Base-by-base conservation (phyloP, 2,329 filamentous ascomycete species). In the Rachicladosporium sp. region DNA sequence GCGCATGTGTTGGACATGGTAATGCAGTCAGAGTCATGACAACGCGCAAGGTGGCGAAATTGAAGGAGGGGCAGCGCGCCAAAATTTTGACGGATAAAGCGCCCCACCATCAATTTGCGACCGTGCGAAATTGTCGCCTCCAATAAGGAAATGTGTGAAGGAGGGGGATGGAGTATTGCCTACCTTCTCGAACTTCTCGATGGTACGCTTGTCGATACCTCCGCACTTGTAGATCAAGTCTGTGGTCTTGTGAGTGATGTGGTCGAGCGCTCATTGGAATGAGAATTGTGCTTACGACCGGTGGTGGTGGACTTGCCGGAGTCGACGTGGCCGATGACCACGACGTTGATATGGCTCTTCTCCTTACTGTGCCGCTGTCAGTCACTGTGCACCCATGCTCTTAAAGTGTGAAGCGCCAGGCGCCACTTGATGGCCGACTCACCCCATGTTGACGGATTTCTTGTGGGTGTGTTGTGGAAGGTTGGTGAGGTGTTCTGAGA, bases 121-220 rank as follows among this genome's bases (percentile, higher is more conserved):
- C 23, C 23, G 23, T 27, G 23, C 23, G 23, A 27, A 27, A 27
- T 27, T 27, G 23, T 27, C 23, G 23, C 23, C 23, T 27, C 23
- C 23, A 7, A 27, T 27, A 27, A 27, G 23, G 7, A 8, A 27
- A 27, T 27, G 23, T 27, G 23, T 33, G 48, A 43, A 41, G 43
- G 43, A 37, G 29, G 38, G 38, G 29, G 31, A 33, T 6, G 10
- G 29, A 34, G 31, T 34, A 27, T 34, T 21, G 35, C 57, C 50
- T 71, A 93, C 87, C 86, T 98, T 98, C 88, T 98, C 91, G 81
- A 98, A 98, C 84, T 98, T 98, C 83, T 98, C 91, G 69, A 98
- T 98, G 71, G 89, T 96, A 87, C 91, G 89, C 80, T 89, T 87
- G 85, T 98, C 91, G 67, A 96, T 98, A 86, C 91, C 91, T 82